Conservation (phyloP, 441 rosid species). For the Aquilaria agallochum region DNA sequence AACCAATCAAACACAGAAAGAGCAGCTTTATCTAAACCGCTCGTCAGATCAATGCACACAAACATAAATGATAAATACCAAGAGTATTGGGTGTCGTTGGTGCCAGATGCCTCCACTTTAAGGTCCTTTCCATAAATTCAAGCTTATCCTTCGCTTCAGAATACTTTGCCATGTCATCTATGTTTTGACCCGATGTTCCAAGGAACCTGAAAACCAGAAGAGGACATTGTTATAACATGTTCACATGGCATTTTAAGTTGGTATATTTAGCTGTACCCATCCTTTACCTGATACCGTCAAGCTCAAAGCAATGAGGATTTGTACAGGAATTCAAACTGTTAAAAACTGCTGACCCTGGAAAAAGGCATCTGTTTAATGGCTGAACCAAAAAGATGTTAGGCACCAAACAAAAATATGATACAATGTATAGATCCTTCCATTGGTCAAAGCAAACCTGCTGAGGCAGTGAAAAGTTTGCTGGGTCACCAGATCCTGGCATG, state of each 20-base stretch:
- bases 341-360: conserved; percentile 83
- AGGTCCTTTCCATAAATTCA: conserved; percentile 89
- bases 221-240: conserved; percentile 1
- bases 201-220: conserved; percentile 62
- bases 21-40: conserved; percentile 5
- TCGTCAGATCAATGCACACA: background rate
- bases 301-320: conserved; percentile 94
- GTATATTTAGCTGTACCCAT: conserved; percentile 5
- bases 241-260: background rate
- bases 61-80: conserved; percentile 35
- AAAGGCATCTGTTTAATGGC: conserved; percentile 89
- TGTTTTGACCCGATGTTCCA: conserved; percentile 98
- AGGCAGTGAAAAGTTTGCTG: conserved; percentile 91
- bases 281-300: conserved; percentile 71
- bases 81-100: conserved; percentile 98
- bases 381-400: conserved; percentile 32
- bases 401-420: conserved; percentile 11
- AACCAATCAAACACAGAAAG: no score
- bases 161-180: conserved; percentile 86
- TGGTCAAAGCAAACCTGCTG: conserved; percentile 64
- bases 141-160: conserved; percentile 75
- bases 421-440: background rate
- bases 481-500: conserved; percentile 92
- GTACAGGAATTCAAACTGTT: conserved; percentile 90
- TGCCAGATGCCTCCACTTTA: conserved; percentile 95